Percentiles rank a stretch among this genome's conserved stretches.
Evolutionary conservation across 495 filamentous ascomycete species (phyloP).

Genomic region (Penicillium waksmanii): DNA sequence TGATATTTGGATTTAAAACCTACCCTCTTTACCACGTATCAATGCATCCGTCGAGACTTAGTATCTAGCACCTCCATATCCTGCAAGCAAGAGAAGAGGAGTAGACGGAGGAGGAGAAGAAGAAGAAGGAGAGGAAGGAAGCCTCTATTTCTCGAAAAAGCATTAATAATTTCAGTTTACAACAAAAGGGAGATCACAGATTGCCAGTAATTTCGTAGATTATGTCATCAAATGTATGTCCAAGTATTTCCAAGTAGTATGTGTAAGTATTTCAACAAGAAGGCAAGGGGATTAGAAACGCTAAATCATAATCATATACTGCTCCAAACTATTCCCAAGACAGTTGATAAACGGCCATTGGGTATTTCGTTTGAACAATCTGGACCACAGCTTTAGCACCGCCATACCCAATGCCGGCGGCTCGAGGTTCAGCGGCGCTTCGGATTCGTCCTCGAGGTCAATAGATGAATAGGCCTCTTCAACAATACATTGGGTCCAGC

Average conservation of each 20-base stretch:
- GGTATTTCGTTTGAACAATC: constrained; percentile 41
- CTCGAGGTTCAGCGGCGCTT: constrained; percentile 30
- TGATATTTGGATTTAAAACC: too few relatives aligned
- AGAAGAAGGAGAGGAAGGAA: too few relatives aligned
- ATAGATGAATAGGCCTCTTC: constrained; percentile 45
- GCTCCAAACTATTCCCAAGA: constrained; percentile 41
- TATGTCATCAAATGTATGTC: not conserved
- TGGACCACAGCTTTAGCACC: constrained; percentile 43
- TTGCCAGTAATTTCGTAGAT: not conserved
- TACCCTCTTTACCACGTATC: not conserved
- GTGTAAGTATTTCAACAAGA: not conserved
- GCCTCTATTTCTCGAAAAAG: too few relatives aligned
- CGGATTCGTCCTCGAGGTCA: constrained; percentile 36
- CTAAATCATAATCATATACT: constrained; percentile 38
- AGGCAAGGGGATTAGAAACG: not conserved
- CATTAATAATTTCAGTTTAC: too few relatives aligned
- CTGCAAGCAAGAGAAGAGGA: not conserved
- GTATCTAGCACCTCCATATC: not conserved
- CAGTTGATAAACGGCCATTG: constrained; percentile 49
- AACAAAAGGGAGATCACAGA: not conserved
- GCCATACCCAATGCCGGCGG: constrained; percentile 35
- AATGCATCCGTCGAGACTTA: not conserved
- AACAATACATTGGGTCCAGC: constrained; percentile 42
- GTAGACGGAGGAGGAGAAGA: too few relatives aligned
- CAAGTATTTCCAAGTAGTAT: not conserved